phyloP scores from a whole-genome alignment of 1,139 yeast genomes.

The Yamadazyma jaroonii region DNA sequence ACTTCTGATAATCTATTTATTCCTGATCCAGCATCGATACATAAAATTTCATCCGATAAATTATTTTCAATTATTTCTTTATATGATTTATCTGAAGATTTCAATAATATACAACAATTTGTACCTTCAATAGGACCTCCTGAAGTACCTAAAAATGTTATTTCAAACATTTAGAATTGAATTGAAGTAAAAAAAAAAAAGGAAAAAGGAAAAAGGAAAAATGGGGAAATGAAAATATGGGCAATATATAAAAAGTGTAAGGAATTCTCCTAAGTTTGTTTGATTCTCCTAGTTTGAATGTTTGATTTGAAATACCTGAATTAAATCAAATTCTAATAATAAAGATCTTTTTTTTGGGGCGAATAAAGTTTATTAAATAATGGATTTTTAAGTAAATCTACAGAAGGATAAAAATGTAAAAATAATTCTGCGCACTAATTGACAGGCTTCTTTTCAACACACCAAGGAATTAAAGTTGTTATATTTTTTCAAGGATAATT shows the following conservation, averaged over 20 bases:
- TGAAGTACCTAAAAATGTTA: slow-evolving; percentile 67
- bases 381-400: too few relatives aligned
- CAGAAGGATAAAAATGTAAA: too few relatives aligned
- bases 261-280: too few relatives aligned
- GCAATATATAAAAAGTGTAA: neutral
- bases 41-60: slow-evolving; percentile 41
- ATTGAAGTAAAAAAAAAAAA: neutral
- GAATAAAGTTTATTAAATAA: too few relatives aligned
- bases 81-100: slow-evolving; percentile 47
- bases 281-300: too few relatives aligned
- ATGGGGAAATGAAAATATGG: neutral
- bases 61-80: slow-evolving; percentile 26
- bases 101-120: slow-evolving; percentile 65
- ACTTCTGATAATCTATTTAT: slow-evolving; percentile 55
- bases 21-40: slow-evolving; percentile 83
- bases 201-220: neutral
- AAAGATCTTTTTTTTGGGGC: too few relatives aligned
- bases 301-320: too few relatives aligned
- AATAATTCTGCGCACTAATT: too few relatives aligned
- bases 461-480: too few relatives aligned
- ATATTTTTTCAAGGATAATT: too few relatives aligned
- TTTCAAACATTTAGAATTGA: slow-evolving; percentile 17
- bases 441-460: too few relatives aligned
- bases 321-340: too few relatives aligned
- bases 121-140: slow-evolving; percentile 77